phyloP scores from a whole-genome alignment of 2,329 filamentous ascomycete species.

The Penicillium sp. region DNA sequence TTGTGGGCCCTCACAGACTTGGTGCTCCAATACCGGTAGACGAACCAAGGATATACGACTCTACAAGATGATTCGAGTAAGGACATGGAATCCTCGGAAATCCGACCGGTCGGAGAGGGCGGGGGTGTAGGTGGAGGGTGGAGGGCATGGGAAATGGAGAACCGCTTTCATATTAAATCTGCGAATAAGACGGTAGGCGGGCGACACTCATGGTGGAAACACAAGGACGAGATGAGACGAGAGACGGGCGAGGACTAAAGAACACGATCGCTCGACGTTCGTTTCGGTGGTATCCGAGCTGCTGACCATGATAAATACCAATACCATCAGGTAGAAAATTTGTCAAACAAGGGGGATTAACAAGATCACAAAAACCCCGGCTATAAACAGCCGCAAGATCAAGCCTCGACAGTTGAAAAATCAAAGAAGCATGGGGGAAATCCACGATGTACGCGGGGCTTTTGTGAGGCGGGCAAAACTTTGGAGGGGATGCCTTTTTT shows the following conservation, averaged over 20 bases:
- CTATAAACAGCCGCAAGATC: constrained; percentile 1
- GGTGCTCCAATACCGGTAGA: background rate
- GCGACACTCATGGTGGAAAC: constrained; percentile 21
- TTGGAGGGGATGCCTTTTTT: background rate
- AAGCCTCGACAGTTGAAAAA: background rate
- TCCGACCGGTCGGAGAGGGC: constrained; percentile 20
- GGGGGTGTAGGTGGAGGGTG: constrained; percentile 4
- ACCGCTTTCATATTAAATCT: constrained; percentile 21
- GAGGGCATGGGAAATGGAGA: constrained; percentile 9
- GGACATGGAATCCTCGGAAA: constrained; percentile 1
- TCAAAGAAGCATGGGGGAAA: background rate
- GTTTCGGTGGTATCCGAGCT: constrained; percentile 27
- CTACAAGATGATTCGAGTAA: constrained; percentile 14
- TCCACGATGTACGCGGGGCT: background rate
- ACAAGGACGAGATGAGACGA: constrained; percentile 14
- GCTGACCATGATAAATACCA: constrained; percentile 27
- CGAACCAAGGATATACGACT: constrained; percentile 3
- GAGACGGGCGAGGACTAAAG: constrained; percentile 17
- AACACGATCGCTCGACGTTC: constrained; percentile 25
- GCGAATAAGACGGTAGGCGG: constrained; percentile 22
- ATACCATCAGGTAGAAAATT: constrained; percentile 11
- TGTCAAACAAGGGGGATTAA: constrained; percentile 4
- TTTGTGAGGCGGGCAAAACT: background rate
- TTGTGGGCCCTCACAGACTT: background rate
- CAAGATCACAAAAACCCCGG: background rate